A percentile compares a stretch with the other conserved stretches of the same genome.
phyloP scores from a whole-genome alignment of 768 basidiomycete species.

The Russula olivacea region DNA sequence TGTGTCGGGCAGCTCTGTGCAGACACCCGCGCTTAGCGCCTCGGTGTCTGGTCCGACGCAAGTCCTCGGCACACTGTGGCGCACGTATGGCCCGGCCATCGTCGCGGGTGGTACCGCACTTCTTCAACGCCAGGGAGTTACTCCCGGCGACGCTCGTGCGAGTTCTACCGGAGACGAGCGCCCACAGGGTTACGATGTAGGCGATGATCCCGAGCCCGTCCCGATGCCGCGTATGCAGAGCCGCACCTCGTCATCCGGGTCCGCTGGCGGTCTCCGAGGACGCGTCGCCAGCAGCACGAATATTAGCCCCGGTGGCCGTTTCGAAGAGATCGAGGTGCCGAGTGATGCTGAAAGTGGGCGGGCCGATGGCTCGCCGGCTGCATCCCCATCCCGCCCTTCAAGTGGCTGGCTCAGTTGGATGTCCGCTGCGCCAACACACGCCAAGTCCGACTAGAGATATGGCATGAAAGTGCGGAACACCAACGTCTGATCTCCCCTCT shows the following conservation, averaged over 20 bases:
- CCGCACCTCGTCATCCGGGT: constrained; percentile 37
- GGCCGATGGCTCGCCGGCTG: background rate
- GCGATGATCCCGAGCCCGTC: constrained; percentile 7
- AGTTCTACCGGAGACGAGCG: background rate
- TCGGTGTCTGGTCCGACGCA: constrained; percentile 60
- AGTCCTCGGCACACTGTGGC: constrained; percentile 64
- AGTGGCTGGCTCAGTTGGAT: constrained; percentile 25
- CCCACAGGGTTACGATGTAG: constrained; percentile 19
- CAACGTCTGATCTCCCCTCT: background rate
- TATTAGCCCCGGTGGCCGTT: constrained; percentile 36
- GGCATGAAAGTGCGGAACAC: background rate
- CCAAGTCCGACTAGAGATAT: constrained; percentile 9
- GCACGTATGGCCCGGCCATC: constrained; percentile 68
- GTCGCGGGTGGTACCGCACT: constrained; percentile 63
- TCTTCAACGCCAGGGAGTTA: constrained; percentile 46
- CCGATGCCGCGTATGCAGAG: constrained; percentile 39
- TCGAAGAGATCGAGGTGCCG: constrained; percentile 68
- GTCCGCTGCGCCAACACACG: constrained; percentile 3
- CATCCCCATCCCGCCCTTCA: background rate
- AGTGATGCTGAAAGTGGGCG: constrained; percentile 61
- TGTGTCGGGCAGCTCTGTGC: constrained; percentile 27
- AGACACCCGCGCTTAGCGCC: constrained; percentile 45
- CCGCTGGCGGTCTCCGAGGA: constrained; percentile 17
- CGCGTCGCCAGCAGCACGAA: constrained; percentile 11
- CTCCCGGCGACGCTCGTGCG: constrained; percentile 28